Evolutionary conservation across 345 rosid genomes (phyloP), one percentile per base, ranked within the genome.

Genomic region (Corymbia maculata): DNA sequence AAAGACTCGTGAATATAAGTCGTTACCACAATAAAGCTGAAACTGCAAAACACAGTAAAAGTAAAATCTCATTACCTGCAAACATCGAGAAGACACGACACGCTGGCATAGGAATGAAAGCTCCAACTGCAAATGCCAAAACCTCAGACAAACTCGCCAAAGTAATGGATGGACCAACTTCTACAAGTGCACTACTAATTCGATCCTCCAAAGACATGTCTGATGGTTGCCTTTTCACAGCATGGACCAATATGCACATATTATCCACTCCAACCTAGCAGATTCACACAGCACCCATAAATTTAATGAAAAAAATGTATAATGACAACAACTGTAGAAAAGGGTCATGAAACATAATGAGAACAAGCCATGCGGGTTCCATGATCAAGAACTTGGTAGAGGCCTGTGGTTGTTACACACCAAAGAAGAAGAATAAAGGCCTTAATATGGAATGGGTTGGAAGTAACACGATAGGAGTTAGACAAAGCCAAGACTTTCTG

Each of bases 91-190:
- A 97, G 89, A 96, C 94, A 91, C 98, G 99, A 88, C 98, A 96
- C 51, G 99, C 99, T 88, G 99, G 99, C 99, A 97, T 97, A 70
- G 98, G 96, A 88, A 93, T 95, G 91, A 97, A 97, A 91, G 95
- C 94, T 90, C 99, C 99, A 90, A 96, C 99, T 50, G 98, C 98
- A 96, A 97, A 97, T 86, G 99, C 99, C 92, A 96, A 88, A 92
- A 97, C 92, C 94, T 97, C 99, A 13, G 99, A 95, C 91, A 97
- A 93, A 93, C 99, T 97, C 89, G 99, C 99, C 89, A 97, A 92
- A 45, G 99, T 97, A 86, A 97, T 97, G 87, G 99, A 97, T 84
- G 99, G 99, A 51, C 99, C 99, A 89, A 97, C 99, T 94, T 97
- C 98, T 86, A 94, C 96, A 88, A 97, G 98, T 68, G 99, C 98